A percentile compares a stretch with the other conserved stretches of the same genome.
Conservation (phyloP, 148 eudicot species). For the Vaccinium darrowii region DNA sequence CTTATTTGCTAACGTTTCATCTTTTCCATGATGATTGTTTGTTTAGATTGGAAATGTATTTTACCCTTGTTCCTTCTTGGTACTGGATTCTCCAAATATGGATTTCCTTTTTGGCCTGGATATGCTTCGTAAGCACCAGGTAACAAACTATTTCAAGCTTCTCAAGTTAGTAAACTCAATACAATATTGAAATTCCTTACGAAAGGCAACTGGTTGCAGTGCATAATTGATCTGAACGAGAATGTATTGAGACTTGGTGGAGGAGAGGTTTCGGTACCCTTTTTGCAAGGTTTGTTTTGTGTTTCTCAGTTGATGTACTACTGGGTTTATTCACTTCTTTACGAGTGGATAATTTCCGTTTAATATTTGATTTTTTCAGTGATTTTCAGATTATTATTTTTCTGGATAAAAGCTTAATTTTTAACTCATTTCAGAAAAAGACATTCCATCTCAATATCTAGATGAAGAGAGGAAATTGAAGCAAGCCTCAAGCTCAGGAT, state of each 20-base stretch:
- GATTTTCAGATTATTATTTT: neutral
- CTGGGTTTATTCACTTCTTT: neutral
- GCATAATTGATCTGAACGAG: conserved; percentile 94
- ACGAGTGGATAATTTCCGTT: neutral
- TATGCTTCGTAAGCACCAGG: conserved; percentile 99
- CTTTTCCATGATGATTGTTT: neutral
- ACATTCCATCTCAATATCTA: conserved; percentile 72
- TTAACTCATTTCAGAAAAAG: conserved; percentile 63
- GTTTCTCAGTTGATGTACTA: conserved; percentile 5
- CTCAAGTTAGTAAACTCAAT: neutral
- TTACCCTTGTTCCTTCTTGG: conserved; percentile 89
- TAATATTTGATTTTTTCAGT: neutral
- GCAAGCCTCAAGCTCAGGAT: conserved; percentile 80
- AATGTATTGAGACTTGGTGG: conserved; percentile 95
- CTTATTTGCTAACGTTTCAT: conserved; percentile 22
- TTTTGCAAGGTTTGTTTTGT: conserved; percentile 58
- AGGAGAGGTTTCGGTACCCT: conserved; percentile 95
- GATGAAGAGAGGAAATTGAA: conserved; percentile 76
- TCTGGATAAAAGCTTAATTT: neutral
- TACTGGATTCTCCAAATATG: conserved; percentile 95
- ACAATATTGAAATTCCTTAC: neutral
- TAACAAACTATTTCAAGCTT: conserved; percentile 21
- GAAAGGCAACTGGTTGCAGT: conserved; percentile 40
- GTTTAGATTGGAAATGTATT: conserved; percentile 81
- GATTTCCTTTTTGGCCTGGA: conserved; percentile 97